A percentile compares a stretch with the other conserved stretches of the same genome.
Conservation (phyloP, 2,329 filamentous ascomycete genomes). For the Penicillium occitanis region DNA sequence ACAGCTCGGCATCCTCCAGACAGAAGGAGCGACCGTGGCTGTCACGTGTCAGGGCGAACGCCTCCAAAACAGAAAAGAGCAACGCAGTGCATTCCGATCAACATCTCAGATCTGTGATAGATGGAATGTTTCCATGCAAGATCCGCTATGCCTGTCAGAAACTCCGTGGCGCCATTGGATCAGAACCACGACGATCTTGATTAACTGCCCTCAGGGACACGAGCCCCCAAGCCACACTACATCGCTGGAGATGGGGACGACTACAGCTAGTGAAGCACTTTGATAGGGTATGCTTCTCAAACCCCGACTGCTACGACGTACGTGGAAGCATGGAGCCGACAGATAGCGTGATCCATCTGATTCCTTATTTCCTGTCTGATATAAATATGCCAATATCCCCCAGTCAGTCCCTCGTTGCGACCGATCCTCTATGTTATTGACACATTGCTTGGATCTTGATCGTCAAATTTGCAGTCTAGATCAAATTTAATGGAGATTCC, state of each 20-base stretch:
- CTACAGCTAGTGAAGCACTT: neutral
- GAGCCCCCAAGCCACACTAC: constrained; percentile 5
- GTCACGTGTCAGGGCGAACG: neutral
- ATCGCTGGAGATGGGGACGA: neutral
- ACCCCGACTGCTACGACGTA: neutral
- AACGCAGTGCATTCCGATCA: neutral
- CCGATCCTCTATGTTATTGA: neutral
- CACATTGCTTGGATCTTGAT: neutral
- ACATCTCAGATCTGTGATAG: neutral
- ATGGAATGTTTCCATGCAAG: too few relatives aligned
- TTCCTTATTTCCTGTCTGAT: neutral
- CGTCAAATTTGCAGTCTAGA: neutral
- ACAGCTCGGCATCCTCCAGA: neutral
- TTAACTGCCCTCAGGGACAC: neutral
- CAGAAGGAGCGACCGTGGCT: neutral
- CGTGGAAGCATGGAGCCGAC: neutral
- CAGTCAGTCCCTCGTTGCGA: neutral
- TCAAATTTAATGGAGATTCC: neutral
- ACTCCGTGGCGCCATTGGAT: neutral
- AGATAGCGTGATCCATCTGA: neutral
- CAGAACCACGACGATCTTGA: neutral
- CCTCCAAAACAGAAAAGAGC: neutral
- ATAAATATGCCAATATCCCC: neutral
- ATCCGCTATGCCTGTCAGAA: neutral
- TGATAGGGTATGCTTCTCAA: constrained; percentile 4